Percentiles rank a stretch among this genome's conserved stretches.
These are phyloP conservation scores for thale cress (Arabidopsis thaliana) DNA, from an alignment of 345 rosid genomes.

Conservation along the genomic window TAIR10.1 NC_003070.9:11182501-11183000, in stretches of 20 bases:
- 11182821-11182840: conserved; percentile 66
- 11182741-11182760: conserved; percentile 51
- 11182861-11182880: conserved; percentile 76
- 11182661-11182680: conserved; percentile 54
- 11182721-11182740: conserved; percentile 58
- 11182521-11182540: conserved; percentile 66
- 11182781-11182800: conserved; percentile 54
- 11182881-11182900: conserved; percentile 91
- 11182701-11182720: conserved; percentile 76
- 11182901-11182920: conserved; percentile 75
- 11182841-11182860: conserved; percentile 44
- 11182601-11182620: conserved; percentile 52
- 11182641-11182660: conserved; percentile 57
- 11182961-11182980: conserved; percentile 53
- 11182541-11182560: conserved; percentile 59
- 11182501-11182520: conserved; percentile 52
- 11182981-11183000: conserved; percentile 63
- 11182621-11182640: conserved; percentile 59
- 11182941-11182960: conserved; percentile 54
- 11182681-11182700: conserved; percentile 89
- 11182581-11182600: conserved; percentile 49
- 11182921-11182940: conserved; percentile 71
- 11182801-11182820: conserved; percentile 69
- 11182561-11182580: conserved; percentile 68
- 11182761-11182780: conserved; percentile 50